Conservation (phyloP, 2,329 filamentous ascomycete species). For the Cadophora gregata region DNA sequence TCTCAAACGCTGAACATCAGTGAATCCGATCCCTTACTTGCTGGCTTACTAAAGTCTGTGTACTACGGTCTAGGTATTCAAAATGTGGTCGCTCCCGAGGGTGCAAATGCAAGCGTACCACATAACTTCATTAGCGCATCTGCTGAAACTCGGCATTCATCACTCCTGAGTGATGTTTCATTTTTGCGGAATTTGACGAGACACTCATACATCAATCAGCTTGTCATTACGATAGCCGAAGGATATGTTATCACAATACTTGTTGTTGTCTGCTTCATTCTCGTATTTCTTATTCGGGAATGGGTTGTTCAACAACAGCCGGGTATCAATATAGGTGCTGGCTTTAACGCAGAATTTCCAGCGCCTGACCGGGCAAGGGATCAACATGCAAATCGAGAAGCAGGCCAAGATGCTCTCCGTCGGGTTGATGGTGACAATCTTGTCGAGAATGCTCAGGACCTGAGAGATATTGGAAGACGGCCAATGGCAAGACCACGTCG, state of each 20-base stretch:
- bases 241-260: slow-evolving; percentile 92
- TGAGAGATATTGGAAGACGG: slow-evolving; percentile 30
- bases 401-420: slow-evolving; percentile 25
- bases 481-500: slow-evolving; percentile 37
- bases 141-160: slow-evolving; percentile 38
- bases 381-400: slow-evolving; percentile 28
- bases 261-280: slow-evolving; percentile 91
- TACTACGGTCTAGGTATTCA: slow-evolving; percentile 39
- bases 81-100: slow-evolving; percentile 23
- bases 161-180: slow-evolving; percentile 62
- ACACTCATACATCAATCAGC: slow-evolving; percentile 74
- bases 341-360: slow-evolving; percentile 60
- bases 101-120: slow-evolving; percentile 17
- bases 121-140: slow-evolving; percentile 22
- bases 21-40: slow-evolving; percentile 37
- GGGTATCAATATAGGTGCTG: slow-evolving; percentile 78
- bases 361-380: slow-evolving; percentile 48
- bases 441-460: slow-evolving; percentile 12
- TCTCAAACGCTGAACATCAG: slow-evolving; percentile 40
- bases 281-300: slow-evolving; percentile 95
- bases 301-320: slow-evolving; percentile 99
- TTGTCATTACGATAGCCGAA: slow-evolving; percentile 83
- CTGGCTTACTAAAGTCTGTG: slow-evolving; percentile 39
- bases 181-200: slow-evolving; percentile 69
- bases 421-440: slow-evolving; percentile 5